Percentiles rank a stretch among this genome's conserved stretches.
phyloP scores from a whole-genome alignment of 1,284 basidiomycete species.

The Gomphus bonarii region DNA sequence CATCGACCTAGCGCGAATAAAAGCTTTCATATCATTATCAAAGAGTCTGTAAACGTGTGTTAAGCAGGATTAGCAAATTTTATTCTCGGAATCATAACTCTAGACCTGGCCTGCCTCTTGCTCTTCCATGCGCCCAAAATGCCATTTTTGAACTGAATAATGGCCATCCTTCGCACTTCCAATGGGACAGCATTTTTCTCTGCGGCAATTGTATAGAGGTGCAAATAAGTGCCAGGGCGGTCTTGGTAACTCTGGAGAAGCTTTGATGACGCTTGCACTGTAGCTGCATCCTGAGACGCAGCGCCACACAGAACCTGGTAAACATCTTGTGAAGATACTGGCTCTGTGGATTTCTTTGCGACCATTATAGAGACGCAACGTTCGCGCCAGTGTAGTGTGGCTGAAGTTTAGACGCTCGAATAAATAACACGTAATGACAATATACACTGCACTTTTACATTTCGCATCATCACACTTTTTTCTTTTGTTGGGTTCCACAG shows the following conservation, averaged over 20 bases:
- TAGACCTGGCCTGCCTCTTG: constrained; percentile 41
- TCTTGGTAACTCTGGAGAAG: constrained; percentile 58
- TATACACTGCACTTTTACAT: too few relatives aligned
- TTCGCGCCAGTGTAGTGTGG: background rate
- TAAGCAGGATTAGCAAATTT: background rate
- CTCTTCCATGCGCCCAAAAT: constrained; percentile 60
- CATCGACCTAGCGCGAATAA: constrained; percentile 51
- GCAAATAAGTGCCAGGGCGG: constrained; percentile 56
- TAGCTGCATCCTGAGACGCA: constrained; percentile 57
- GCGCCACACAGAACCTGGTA: constrained; percentile 53
- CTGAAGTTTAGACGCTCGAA: background rate
- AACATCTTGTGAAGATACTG: constrained; percentile 47
- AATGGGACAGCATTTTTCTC: constrained; percentile 41
- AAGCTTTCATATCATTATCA: constrained; percentile 48
- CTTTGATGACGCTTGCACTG: constrained; percentile 45
- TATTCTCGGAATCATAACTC: background rate
- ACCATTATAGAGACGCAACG: background rate
- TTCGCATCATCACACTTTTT: too few relatives aligned
- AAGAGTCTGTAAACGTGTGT: constrained; percentile 39
- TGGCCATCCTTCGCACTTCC: constrained; percentile 60
- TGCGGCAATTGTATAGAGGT: constrained; percentile 61
- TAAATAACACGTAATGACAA: background rate
- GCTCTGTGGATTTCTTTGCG: background rate
- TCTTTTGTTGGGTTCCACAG: too few relatives aligned
- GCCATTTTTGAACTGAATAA: constrained; percentile 75